These are phyloP conservation scores for Piloderma croceum DNA, from an alignment of 768 basidiomycete genomes.

Conservation along the genomic window DNA sequence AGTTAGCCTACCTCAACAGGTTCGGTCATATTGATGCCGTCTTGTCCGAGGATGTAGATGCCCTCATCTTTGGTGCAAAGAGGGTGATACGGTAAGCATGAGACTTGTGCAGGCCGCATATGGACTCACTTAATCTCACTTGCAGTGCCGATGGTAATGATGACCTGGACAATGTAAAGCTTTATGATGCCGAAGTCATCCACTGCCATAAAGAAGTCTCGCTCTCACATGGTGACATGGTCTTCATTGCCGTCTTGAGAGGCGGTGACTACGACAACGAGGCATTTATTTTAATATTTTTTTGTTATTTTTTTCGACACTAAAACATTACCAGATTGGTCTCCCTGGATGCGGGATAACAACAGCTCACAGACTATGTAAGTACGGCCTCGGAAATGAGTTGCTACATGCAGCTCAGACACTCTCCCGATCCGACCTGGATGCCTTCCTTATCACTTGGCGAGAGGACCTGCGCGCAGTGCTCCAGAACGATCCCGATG, in stretches of 20 bases:
- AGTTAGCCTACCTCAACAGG: conserved; percentile 61
- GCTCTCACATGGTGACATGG: conserved; percentile 24
- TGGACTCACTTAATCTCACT: too few species aligned
- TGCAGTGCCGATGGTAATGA: conserved; percentile 20
- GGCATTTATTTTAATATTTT: neutral
- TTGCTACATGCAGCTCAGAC: conserved; percentile 38
- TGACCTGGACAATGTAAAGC: conserved; percentile 17
- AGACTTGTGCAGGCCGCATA: too few species aligned
- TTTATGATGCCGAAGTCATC: conserved; percentile 21
- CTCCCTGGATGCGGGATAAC: conserved; percentile 41
- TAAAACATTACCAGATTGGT: too few species aligned
- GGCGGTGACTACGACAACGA: conserved; percentile 34
- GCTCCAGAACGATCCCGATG: conserved; percentile 39
- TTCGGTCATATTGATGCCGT: conserved; percentile 83
- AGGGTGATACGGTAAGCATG: conserved; percentile 85
- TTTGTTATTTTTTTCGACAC: conserved; percentile 2
- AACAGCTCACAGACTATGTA: conserved; percentile 54
- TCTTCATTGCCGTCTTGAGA: conserved; percentile 28
- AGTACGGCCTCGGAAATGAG: conserved; percentile 51
- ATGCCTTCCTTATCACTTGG: conserved; percentile 39
- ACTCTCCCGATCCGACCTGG: conserved; percentile 25
- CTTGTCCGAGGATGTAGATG: conserved; percentile 91
- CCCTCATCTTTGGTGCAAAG: conserved; percentile 81
- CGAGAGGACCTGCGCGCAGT: conserved; percentile 35
- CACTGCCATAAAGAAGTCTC: conserved; percentile 15